Conservation (phyloP, 2,329 filamentous ascomycete genomes). For the Didymella arachidicola region DNA sequence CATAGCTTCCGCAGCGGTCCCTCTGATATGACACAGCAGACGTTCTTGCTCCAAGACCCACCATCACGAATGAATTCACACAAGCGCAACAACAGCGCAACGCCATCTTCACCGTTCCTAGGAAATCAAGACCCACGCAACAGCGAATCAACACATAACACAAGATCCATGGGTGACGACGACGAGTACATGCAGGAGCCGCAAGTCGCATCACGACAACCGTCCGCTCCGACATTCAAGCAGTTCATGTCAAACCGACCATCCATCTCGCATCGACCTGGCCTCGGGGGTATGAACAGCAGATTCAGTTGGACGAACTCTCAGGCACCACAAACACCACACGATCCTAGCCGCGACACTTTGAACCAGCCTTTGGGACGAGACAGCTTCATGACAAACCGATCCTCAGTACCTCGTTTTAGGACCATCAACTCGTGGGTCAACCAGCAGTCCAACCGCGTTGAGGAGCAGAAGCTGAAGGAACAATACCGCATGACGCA, state of each 20-base stretch:
- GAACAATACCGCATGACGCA: constrained; percentile 46
- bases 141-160: constrained; percentile 45
- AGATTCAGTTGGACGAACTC: constrained; percentile 54
- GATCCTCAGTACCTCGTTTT: constrained; percentile 50
- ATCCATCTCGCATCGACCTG: constrained; percentile 42
- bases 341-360: constrained; percentile 42
- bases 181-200: constrained; percentile 32
- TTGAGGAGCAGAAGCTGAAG: constrained; percentile 48
- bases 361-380: constrained; percentile 34
- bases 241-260: constrained; percentile 50
- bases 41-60: constrained; percentile 40
- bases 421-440: constrained; percentile 54
- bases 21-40: constrained; percentile 24
- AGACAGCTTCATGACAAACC: constrained; percentile 49
- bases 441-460: constrained; percentile 49
- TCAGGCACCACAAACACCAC: constrained; percentile 50
- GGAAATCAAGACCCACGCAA: constrained; percentile 35
- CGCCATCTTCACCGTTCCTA: constrained; percentile 45
- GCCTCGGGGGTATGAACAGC: constrained; percentile 38
- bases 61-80: constrained; percentile 38
- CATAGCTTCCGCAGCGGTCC: constrained; percentile 31
- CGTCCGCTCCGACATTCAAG: constrained; percentile 49
- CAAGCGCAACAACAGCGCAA: constrained; percentile 40
- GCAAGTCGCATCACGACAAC: constrained; percentile 29
- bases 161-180: constrained; percentile 37